Evolutionary conservation across 2,329 filamentous ascomycete species (phyloP).

Genomic region (Pyrenochaeta sp.): DNA sequence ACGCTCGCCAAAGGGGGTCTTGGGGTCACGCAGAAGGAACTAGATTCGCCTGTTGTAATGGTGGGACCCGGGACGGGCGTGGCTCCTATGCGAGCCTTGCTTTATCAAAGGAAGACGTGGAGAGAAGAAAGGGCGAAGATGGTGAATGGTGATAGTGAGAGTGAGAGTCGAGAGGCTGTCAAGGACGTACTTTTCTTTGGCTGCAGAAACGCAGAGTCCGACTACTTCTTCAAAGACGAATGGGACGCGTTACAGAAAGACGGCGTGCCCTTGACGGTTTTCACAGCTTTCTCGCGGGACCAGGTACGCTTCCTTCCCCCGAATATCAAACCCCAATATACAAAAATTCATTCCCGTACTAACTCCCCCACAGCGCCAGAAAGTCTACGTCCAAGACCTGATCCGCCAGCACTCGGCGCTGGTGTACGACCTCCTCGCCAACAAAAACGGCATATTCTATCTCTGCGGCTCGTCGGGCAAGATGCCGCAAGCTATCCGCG

Average conservation of each 20-base stretch:
- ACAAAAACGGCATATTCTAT: slow-evolving; percentile 61
- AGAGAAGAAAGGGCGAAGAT: slow-evolving; percentile 24
- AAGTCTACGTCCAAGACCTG: slow-evolving; percentile 73
- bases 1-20: slow-evolving; percentile 63
- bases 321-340: background rate
- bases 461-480: slow-evolving; percentile 70
- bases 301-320: slow-evolving; percentile 49
- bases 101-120: slow-evolving; percentile 71
- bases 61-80: slow-evolving; percentile 87
- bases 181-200: slow-evolving; percentile 77
- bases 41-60: slow-evolving; percentile 70
- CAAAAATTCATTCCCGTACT: background rate
- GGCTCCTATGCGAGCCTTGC: slow-evolving; percentile 80
- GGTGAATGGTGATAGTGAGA: too few relatives aligned
- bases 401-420: slow-evolving; percentile 59
- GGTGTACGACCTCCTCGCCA: slow-evolving; percentile 62
- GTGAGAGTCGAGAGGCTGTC: too few relatives aligned
- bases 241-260: slow-evolving; percentile 63
- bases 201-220: slow-evolving; percentile 74
- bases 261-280: slow-evolving; percentile 59
- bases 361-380: slow-evolving; percentile 52
- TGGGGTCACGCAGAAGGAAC: slow-evolving; percentile 48
- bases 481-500: slow-evolving; percentile 74
- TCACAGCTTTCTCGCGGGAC: slow-evolving; percentile 75
- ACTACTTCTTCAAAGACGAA: slow-evolving; percentile 83